These are phyloP conservation scores for Biscutella laevigata DNA, from an alignment of 441 rosid genomes.

Conservation along the genomic window DNA sequence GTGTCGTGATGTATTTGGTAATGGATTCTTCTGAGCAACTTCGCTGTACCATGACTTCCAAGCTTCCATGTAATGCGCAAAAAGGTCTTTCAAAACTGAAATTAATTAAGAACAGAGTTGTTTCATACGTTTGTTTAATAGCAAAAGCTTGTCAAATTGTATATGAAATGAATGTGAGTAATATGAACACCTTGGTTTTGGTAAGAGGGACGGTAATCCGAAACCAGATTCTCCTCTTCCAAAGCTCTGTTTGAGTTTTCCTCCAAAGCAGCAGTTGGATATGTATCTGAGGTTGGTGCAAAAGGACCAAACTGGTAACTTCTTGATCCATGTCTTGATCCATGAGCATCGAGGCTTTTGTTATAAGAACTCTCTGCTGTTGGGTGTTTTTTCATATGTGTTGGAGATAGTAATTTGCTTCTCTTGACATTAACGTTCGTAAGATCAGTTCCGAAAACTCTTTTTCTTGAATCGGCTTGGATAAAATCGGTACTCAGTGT, in stretches of 20 bases:
- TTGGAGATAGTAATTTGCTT: slow-evolving; percentile 31
- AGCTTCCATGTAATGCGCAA: slow-evolving; percentile 80
- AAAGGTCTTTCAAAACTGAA: slow-evolving; percentile 77
- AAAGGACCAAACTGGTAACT: slow-evolving; percentile 78
- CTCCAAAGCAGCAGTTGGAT: slow-evolving; percentile 20
- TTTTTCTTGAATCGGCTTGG: slow-evolving; percentile 42
- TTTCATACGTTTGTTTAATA: not conserved
- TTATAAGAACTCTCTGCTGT: slow-evolving; percentile 28
- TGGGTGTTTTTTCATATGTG: slow-evolving; percentile 25
- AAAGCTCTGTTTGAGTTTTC: slow-evolving; percentile 27
- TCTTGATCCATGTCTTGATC: slow-evolving; percentile 32
- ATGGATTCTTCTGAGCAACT: slow-evolving; percentile 51
- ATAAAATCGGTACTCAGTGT: slow-evolving; percentile 22
- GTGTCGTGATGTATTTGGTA: slow-evolving; percentile 25
- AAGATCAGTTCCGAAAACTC: slow-evolving; percentile 72
- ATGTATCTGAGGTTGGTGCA: slow-evolving; percentile 42
- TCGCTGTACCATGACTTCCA: slow-evolving; percentile 84
- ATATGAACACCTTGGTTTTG: slow-evolving; percentile 60
- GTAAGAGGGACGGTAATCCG: slow-evolving; percentile 53
- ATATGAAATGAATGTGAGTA: no score
- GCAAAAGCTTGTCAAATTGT: slow-evolving; percentile 3
- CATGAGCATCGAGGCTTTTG: slow-evolving; percentile 31
- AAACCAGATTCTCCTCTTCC: slow-evolving; percentile 58
- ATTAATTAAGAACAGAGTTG: slow-evolving; percentile 14
- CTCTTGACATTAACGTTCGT: slow-evolving; percentile 55